Evolutionary conservation across 441 rosid species (phyloP), one percentile per base, ranked within the genome.

Genomic region (Erodium trifolium): DNA sequence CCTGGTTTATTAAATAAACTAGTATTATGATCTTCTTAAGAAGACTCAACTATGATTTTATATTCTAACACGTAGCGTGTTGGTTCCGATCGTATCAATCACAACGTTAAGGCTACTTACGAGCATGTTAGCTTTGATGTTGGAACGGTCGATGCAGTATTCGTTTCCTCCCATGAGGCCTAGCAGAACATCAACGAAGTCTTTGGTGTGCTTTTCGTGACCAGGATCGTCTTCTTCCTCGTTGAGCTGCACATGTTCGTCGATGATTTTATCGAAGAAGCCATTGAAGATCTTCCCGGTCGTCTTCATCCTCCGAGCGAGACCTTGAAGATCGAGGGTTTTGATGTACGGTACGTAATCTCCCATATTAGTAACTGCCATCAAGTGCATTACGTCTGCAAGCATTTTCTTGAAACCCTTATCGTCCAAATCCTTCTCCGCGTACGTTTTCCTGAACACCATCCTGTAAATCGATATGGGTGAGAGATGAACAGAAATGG

Each of bases 361-460:
- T 4, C 80, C 83, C 23, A 82, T 27, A 66, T 85, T 85, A 0
- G 73, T 74, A 37, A 45, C 51, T 1, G 71, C 84, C 0, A 16
- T 1, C 18, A 82, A 60, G 2, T 63, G 55, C 82, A 80, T 31
- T 1, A 0, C 70, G 64, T 83, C 86, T 13, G 77, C 79, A 11
- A 76, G 71, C 60, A 79, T 71, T 10, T 72, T 72, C 41, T 63
- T 73, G 70, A 83, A 81, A 27, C 86, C 83, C 41, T 70, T 79
- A 73, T 78, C 81, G 29, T 78, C 71, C 5, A 73, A 43, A 27
- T 79, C 86, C 19, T 70, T 66, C 6, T 79, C 78, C 65, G 3
- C 1, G 49, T 77, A 83, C 63, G 81, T 84, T 77, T 82, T 82
- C 55, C 86, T 84, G 5, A 85, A 69, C 12, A 85, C 74, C 88